Conservation (phyloP, 345 rosid genomes). For the Eutrema heterophyllum region DNA sequence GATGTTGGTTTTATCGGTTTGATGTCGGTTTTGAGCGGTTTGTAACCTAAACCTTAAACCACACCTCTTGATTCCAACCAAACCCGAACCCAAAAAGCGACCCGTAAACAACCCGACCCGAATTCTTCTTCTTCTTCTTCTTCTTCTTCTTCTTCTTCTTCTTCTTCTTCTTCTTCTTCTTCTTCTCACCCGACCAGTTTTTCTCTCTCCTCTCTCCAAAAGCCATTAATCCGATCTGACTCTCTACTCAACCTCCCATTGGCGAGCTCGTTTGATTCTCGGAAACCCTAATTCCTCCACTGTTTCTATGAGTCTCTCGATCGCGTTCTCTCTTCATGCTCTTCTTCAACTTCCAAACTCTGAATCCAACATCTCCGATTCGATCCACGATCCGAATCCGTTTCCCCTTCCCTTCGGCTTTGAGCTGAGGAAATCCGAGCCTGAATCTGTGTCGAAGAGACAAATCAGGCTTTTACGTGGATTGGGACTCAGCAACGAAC, state of each 20-base stretch:
- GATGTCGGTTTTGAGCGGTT: no score
- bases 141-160: no score
- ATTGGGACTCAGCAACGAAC: conserved; percentile 61
- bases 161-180: no score
- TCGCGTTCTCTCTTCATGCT: conserved; percentile 67
- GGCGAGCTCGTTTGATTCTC: conserved; percentile 22
- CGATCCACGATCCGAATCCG: conserved; percentile 32
- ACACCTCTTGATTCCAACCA: no score
- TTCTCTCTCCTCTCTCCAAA: background rate
- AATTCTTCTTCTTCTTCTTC: no score
- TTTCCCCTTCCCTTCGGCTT: conserved; percentile 48
- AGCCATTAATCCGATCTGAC: conserved; percentile 38
- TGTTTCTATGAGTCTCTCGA: conserved; percentile 74
- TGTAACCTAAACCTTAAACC: no score
- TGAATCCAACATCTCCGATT: conserved; percentile 37
- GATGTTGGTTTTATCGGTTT: no score
- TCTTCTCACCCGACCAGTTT: no score
- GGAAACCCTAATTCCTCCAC: conserved; percentile 28
- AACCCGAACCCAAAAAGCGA: no score
- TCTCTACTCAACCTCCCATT: conserved; percentile 23
- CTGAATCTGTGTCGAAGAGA: conserved; percentile 68
- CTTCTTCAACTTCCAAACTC: conserved; percentile 61
- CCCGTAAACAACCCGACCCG: no score
- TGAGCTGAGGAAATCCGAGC: conserved; percentile 83
- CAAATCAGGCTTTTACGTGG: conserved; percentile 55